Conservation (phyloP, 116 monocot genomes). For the Dioscorea cayenensis region DNA sequence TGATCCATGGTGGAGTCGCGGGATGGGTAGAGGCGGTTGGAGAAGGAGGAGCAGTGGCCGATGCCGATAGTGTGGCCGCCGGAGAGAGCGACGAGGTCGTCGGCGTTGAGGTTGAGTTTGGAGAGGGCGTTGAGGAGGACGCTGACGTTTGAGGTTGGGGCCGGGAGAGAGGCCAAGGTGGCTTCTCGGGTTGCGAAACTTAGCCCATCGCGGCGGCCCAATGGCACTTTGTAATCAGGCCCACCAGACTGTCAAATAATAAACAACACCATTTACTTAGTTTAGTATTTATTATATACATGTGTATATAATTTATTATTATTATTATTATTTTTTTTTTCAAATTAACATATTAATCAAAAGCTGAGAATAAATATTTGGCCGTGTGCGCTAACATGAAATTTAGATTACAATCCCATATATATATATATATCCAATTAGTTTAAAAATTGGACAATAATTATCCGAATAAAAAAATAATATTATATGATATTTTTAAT, state of each 20-base stretch:
- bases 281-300: too few species aligned
- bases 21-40: constrained; percentile 26
- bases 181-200: constrained; percentile 16
- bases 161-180: constrained; percentile 25
- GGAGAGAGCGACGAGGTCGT: constrained; percentile 42
- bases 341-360: neutral
- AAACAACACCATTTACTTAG: too few species aligned
- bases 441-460: too few species aligned
- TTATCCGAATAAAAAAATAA: too few species aligned
- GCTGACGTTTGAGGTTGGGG: constrained; percentile 25
- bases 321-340: too few species aligned
- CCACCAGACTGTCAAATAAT: constrained; percentile 35
- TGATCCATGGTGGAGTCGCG: constrained; percentile 36
- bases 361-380: neutral
- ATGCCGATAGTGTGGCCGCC: constrained; percentile 45
- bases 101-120: constrained; percentile 28
- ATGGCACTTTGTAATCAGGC: constrained; percentile 42
- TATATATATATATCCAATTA: too few species aligned
- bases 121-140: constrained; percentile 16
- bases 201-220: constrained; percentile 53
- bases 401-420: too few species aligned
- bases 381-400: too few species aligned
- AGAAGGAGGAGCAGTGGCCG: constrained; percentile 45
- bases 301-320: too few species aligned
- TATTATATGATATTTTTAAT: too few species aligned